Conservation (phyloP, 495 filamentous ascomycete species). For the Recurvomyces mirabilis region DNA sequence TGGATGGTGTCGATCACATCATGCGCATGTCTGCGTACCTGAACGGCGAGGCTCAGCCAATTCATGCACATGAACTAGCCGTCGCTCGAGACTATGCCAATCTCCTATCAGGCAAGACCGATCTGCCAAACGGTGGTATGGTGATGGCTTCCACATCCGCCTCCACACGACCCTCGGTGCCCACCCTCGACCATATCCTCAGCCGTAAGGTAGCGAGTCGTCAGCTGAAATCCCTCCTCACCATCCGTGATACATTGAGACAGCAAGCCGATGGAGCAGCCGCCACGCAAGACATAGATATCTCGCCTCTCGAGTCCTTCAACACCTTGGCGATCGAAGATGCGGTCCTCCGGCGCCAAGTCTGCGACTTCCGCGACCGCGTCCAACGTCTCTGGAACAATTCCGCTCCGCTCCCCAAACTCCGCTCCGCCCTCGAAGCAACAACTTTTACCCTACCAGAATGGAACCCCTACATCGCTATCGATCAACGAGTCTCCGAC, state of each 20-base stretch:
- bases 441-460: slow-evolving; percentile 29
- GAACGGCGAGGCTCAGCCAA: slow-evolving; percentile 48
- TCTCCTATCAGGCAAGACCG: slow-evolving; percentile 46
- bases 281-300: slow-evolving; percentile 23
- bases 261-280: slow-evolving; percentile 26
- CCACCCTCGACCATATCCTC: slow-evolving; percentile 45
- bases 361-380: neutral
- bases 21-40: slow-evolving; percentile 68
- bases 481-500: slow-evolving; percentile 55
- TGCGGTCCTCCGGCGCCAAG: neutral
- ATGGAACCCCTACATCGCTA: slow-evolving; percentile 50
- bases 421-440: too few species aligned
- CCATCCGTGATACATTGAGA: neutral
- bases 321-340: neutral
- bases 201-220: slow-evolving; percentile 1
- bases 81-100: slow-evolving; percentile 66
- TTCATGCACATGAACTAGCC: slow-evolving; percentile 80
- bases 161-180: slow-evolving; percentile 50
- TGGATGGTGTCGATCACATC: slow-evolving; percentile 71
- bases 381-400: too few species aligned
- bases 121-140: slow-evolving; percentile 65
- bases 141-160: slow-evolving; percentile 61
- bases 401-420: too few species aligned
- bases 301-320: neutral
- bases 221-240: neutral